phyloP scores from a whole-genome alignment of 257 asterid genomes.

The Nicotiana attenuata region DNA sequence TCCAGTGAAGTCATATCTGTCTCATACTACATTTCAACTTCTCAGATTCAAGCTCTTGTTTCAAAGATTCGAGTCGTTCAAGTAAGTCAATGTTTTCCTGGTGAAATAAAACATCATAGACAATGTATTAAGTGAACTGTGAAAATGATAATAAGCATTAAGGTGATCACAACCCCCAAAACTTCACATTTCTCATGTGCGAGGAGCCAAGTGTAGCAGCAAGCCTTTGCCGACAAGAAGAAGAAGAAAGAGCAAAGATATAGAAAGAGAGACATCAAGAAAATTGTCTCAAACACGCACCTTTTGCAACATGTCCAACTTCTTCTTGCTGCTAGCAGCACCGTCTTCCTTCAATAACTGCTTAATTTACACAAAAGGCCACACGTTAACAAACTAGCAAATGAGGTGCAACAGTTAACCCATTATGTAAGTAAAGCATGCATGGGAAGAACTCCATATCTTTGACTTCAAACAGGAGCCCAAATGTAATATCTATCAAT shows the following conservation, averaged over 20 bases:
- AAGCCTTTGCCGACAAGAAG: neutral
- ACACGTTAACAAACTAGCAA: neutral
- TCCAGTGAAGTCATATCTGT: conserved; percentile 14
- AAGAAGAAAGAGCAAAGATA: neutral
- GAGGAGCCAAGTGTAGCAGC: neutral
- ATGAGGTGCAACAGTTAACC: neutral
- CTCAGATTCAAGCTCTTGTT: conserved; percentile 81
- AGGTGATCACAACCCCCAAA: neutral
- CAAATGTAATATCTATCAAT: neutral
- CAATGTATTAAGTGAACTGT: no score
- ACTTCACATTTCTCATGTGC: neutral
- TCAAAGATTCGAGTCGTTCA: conserved; percentile 64
- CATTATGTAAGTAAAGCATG: neutral
- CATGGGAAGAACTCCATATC: neutral
- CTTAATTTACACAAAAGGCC: conserved; percentile 36
- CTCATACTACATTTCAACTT: conserved; percentile 55
- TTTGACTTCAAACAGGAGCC: neutral
- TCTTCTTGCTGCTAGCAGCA: conserved; percentile 28
- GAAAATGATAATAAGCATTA: neutral
- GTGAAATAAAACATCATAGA: neutral
- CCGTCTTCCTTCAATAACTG: conserved; percentile 22
- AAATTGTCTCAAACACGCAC: conserved; percentile 24
- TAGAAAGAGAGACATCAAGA: neutral
- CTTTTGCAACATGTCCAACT: conserved; percentile 67
- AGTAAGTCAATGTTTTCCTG: conserved; percentile 86